Evolutionary conservation across 345 rosid genomes (phyloP), one percentile per base, ranked within the genome.

Genomic region (Erysimum cheiranthoides): DNA sequence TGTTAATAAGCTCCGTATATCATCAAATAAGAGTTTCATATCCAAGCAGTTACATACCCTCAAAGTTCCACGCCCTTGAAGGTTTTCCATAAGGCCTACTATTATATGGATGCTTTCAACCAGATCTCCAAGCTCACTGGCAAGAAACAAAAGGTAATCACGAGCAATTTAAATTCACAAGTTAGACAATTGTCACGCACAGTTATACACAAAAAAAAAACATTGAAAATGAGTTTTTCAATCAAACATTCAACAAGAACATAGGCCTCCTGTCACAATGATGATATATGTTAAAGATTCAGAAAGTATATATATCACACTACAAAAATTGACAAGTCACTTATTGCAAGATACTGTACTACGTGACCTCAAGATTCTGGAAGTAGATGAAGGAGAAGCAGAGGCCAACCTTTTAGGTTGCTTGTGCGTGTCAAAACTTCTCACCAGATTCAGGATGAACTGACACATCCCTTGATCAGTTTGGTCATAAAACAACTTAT

Each of bases 381-480:
- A 57, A 57, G 70, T 65, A 34, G 30, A 45, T 51, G 39, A 46
- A 51, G 66, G 64, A 52, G 35, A 66, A 66, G 43, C 45, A 42
- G 34, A 50, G 53, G 54, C 80, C 52, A 74, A 95, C 97, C 97
- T 95, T 86, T 82, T 92, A 65, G 97, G 85, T 82, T 90, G 97
- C 76, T 89, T 92, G 79, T 83, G 93, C 51, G 79, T 82, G 82
- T 95, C 89, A 79, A 92, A 92, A 47, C 81, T 80, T 78, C 85
- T 92, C 80, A 92, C 81, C 79, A 81, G 87, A 82, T 84, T 88
- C 77, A 95, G 85, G 66, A 95, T 83, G 85, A 92, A 92, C 59
- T 90, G 97, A 66, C 92, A 90, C 97, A 92, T 84, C 61, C 97
- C 97, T 87, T 92, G 84, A 73, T 92, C 97, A 74, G 97, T 90